Base-by-base conservation (phyloP, 257 asterid species). In the Scutellaria galericulata region DNA sequence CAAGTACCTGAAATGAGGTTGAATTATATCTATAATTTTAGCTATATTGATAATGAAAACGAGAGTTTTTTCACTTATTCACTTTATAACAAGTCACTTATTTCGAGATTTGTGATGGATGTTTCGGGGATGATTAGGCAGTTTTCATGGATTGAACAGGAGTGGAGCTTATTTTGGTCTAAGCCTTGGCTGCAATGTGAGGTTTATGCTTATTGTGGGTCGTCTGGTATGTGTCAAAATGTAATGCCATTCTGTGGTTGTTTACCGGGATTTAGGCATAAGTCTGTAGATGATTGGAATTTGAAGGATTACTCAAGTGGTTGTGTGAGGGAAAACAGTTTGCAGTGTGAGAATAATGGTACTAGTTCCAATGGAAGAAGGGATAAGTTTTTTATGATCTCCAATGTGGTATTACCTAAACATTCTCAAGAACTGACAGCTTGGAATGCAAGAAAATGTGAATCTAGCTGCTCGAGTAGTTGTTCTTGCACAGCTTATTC, bases 151-250 rank as follows among this genome's bases (percentile, higher is more conserved):
- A 10, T 12, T 3, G 56, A 66, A 39, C 37, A 42, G 1, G 73
- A 42, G 2, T 86, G 92, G 92, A 79, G 69, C 59, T 70, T 82
- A 76, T 86, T 84, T 37, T 78, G 86, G 77, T 62, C 81, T 71
- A 84, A 77, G 61, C 92, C 92, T 3, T 79, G 85, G 73, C 86
- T 79, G 75, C 89, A 83, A 20, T 86, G 92, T 35, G 84, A 66
- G 72, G 92, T 86, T 46, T 70, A 82, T 53, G 91, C 84, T 66
- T 82, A 40, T 75, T 86, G 92, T 74, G 92, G 92, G 60, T 57
- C 75, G 20, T 86, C 74, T 72, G 79, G 88, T 72, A 64, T 53
- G 45, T 86, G 92, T 74, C 75, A 77, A 72, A 81, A 80, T 55
- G 77, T 86, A 5, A 9, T 56, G 72, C 79, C 82, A 2, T 82